These are phyloP conservation scores for Solanum acaule DNA, from an alignment of 257 asterid genomes.

Conservation along the genomic window DNA sequence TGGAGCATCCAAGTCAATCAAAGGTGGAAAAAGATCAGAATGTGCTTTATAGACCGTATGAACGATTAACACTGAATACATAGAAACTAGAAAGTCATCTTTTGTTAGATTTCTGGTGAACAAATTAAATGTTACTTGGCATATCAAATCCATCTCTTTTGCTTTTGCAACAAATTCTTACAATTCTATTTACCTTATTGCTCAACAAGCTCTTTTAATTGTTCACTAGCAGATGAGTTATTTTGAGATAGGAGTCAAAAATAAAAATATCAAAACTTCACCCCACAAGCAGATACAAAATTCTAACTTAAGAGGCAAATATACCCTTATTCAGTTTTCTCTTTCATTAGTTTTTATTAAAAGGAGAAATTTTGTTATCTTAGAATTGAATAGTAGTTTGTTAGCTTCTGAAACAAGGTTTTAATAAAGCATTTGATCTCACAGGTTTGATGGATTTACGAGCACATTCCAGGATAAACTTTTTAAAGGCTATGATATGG, in stretches of 20 bases:
- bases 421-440: not conserved
- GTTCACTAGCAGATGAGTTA: not conserved
- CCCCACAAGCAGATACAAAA: not conserved
- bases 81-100: not conserved
- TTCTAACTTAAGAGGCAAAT: not conserved
- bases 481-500: conserved; percentile 96
- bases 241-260: not conserved
- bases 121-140: not conserved
- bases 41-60: not conserved
- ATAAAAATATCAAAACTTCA: not conserved
- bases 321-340: not conserved
- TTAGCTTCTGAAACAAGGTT: not conserved
- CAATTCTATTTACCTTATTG: not conserved
- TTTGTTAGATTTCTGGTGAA: not conserved
- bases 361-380: not conserved
- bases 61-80: not conserved
- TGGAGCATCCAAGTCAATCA: not conserved
- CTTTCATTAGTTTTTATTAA: not conserved
- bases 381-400: not conserved
- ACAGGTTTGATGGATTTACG: conserved; percentile 97
- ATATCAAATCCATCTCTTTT: not conserved
- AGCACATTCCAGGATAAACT: conserved; percentile 99
- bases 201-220: not conserved
- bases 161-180: not conserved
- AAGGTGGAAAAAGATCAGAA: not conserved